Evolutionary conservation across 306 rosid species (phyloP).

Genomic region (Crotalaria pallida): DNA sequence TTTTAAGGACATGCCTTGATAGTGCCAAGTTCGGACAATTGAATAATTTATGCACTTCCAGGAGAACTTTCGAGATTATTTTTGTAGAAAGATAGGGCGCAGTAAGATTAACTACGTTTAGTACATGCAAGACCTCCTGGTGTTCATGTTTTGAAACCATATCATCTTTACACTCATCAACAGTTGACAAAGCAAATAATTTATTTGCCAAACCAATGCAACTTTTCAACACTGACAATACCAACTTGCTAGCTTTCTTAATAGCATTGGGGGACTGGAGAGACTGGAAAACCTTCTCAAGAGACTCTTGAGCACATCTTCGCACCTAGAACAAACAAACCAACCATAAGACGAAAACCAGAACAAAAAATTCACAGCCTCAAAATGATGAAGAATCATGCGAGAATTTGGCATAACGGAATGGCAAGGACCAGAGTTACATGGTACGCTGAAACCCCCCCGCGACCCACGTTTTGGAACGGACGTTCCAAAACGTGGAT

Average conservation of each 20-base stretch:
- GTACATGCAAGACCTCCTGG: conserved; percentile 63
- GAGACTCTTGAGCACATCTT: conserved; percentile 80
- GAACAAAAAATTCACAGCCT: background rate
- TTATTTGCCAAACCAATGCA: conserved; percentile 51
- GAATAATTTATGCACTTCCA: conserved; percentile 47
- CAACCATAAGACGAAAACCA: background rate
- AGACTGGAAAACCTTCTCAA: conserved; percentile 58
- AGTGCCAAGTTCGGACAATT: conserved; percentile 45
- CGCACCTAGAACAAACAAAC: conserved; percentile 53
- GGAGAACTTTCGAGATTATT: conserved; percentile 47
- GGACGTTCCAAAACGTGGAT: too few relatives aligned
- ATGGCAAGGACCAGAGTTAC: background rate
- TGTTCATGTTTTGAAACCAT: conserved; percentile 36
- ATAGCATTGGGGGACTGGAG: conserved; percentile 37
- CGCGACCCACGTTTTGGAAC: too few relatives aligned
- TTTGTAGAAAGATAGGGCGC: conserved; percentile 60
- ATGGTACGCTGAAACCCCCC: too few relatives aligned
- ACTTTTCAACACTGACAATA: conserved; percentile 53
- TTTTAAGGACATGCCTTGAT: conserved; percentile 58
- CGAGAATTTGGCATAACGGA: background rate
- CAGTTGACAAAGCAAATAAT: conserved; percentile 25
- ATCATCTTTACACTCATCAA: conserved; percentile 37
- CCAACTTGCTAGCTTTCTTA: conserved; percentile 77
- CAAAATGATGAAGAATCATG: background rate
- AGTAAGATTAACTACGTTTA: conserved; percentile 55